A percentile compares a stretch with the other conserved stretches of the same genome.
phyloP scores from a whole-genome alignment of 1,139 yeast species.

The Suhomyces atakaporum region DNA sequence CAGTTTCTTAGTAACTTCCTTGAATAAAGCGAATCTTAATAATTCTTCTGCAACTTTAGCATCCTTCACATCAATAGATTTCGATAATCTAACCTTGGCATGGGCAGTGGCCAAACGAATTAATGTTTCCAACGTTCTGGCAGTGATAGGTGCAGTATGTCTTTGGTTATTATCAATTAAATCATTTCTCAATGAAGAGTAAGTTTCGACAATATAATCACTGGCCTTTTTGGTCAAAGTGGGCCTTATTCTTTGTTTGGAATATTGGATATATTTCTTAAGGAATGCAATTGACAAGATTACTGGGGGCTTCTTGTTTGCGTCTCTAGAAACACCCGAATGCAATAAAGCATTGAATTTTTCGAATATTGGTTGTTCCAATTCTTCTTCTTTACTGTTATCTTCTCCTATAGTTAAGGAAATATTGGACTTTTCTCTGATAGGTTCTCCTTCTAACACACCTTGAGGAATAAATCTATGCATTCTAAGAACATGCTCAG shows the following conservation, averaged over 20 bases:
- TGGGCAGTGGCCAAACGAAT: conserved; percentile 96
- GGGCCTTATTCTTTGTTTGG: conserved; percentile 87
- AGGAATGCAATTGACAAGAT: conserved; percentile 82
- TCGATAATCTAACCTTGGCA: conserved; percentile 87
- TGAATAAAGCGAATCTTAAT: conserved; percentile 82
- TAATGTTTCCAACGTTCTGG: conserved; percentile 94
- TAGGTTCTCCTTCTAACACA: conserved; percentile 89
- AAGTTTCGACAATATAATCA: conserved; percentile 76
- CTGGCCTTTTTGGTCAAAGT: conserved; percentile 77
- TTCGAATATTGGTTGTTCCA: conserved; percentile 67
- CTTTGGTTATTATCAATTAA: conserved; percentile 69
- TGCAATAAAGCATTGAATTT: conserved; percentile 82
- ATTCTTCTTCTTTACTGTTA: conserved; percentile 45
- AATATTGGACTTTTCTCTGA: conserved; percentile 71
- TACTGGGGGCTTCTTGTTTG: conserved; percentile 51
- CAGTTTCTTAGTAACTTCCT: conserved; percentile 57
- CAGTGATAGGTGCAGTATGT: conserved; percentile 93
- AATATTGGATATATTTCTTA: conserved; percentile 90
- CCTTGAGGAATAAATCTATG: conserved; percentile 92
- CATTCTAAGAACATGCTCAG: conserved; percentile 94
- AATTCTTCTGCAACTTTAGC: conserved; percentile 86
- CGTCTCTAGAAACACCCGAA: conserved; percentile 61
- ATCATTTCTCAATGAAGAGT: conserved; percentile 83
- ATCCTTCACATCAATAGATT: conserved; percentile 71
- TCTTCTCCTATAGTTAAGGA: conserved; percentile 82